A percentile compares a stretch with the other conserved stretches of the same genome.
These are phyloP conservation scores for Phaeosphaeria sp. DNA, from an alignment of 2,329 filamentous ascomycete genomes.

Conservation along the genomic window DNA sequence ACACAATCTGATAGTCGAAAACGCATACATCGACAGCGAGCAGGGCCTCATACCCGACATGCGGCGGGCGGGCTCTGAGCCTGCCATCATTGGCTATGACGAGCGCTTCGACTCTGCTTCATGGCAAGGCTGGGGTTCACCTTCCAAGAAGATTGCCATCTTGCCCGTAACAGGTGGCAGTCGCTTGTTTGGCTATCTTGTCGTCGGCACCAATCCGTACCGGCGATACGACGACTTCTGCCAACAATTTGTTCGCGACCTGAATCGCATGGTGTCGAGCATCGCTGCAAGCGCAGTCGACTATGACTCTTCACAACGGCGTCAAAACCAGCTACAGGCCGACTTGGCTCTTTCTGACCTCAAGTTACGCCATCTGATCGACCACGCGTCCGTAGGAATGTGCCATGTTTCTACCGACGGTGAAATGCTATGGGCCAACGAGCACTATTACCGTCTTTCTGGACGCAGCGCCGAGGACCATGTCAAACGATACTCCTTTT, in stretches of 20 bases:
- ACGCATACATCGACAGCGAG: slow-evolving; percentile 26
- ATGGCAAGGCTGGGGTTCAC: slow-evolving; percentile 38
- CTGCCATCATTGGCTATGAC: slow-evolving; percentile 34
- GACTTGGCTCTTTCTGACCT: slow-evolving; percentile 43
- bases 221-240: slow-evolving; percentile 41
- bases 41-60: slow-evolving; percentile 39
- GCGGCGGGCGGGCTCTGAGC: slow-evolving; percentile 29
- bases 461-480: slow-evolving; percentile 28
- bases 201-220: slow-evolving; percentile 47
- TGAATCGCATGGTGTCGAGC: slow-evolving; percentile 41
- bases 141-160: slow-evolving; percentile 34
- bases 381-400: slow-evolving; percentile 46
- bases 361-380: slow-evolving; percentile 44
- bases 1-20: slow-evolving; percentile 34
- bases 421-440: slow-evolving; percentile 44
- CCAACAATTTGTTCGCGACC: slow-evolving; percentile 41
- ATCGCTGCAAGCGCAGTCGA: slow-evolving; percentile 33
- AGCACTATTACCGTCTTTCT: slow-evolving; percentile 42
- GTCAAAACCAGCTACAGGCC: slow-evolving; percentile 41
- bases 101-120: slow-evolving; percentile 35
- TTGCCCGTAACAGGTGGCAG: slow-evolving; percentile 31
- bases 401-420: slow-evolving; percentile 39
- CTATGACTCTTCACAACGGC: slow-evolving; percentile 25
- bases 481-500: slow-evolving; percentile 19
- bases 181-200: slow-evolving; percentile 35